Percentiles rank a stretch among this genome's conserved stretches.
Evolutionary conservation across 352 stramenopile genomes (phyloP).

Genomic region (Phytophthora litchii): DNA sequence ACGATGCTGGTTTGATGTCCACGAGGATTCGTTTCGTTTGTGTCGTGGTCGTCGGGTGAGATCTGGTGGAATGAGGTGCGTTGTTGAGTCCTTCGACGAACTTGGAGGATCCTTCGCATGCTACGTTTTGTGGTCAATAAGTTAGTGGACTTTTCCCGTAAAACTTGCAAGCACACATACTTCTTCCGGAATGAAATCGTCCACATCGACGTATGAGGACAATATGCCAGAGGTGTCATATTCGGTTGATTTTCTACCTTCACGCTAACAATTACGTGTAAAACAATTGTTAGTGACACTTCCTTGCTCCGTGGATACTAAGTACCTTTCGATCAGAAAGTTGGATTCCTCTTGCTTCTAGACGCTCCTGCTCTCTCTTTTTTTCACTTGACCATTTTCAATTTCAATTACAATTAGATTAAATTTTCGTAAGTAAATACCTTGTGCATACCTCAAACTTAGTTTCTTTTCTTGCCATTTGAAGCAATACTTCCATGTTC

Average conservation of each 20-base stretch:
- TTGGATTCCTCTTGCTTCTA: constrained; percentile 27
- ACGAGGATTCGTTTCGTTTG: constrained; percentile 20
- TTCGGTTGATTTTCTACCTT: constrained; percentile 7
- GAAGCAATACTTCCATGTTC: constrained; percentile 54
- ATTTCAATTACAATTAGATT: neutral
- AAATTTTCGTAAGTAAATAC: neutral
- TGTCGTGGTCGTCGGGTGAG: constrained; percentile 27
- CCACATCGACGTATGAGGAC: constrained; percentile 56
- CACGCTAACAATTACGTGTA: constrained; percentile 10
- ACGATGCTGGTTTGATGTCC: constrained; percentile 42
- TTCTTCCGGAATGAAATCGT: constrained; percentile 51
- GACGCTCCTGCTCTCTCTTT: constrained; percentile 16
- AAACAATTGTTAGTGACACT: neutral
- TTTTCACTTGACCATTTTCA: constrained; percentile 19
- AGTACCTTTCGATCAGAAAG: constrained; percentile 11
- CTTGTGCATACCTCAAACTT: constrained; percentile 10
- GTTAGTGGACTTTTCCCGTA: neutral
- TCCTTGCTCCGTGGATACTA: neutral
- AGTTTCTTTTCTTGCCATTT: constrained; percentile 62
- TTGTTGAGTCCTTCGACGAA: constrained; percentile 15
- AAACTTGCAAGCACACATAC: constrained; percentile 6
- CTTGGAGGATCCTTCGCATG: constrained; percentile 11
- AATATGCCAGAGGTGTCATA: constrained; percentile 21
- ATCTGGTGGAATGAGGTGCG: constrained; percentile 30
- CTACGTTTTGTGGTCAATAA: neutral